These are phyloP conservation scores for Tricholoma saponaceum DNA, from an alignment of 768 basidiomycete genomes.

Conservation along the genomic window DNA sequence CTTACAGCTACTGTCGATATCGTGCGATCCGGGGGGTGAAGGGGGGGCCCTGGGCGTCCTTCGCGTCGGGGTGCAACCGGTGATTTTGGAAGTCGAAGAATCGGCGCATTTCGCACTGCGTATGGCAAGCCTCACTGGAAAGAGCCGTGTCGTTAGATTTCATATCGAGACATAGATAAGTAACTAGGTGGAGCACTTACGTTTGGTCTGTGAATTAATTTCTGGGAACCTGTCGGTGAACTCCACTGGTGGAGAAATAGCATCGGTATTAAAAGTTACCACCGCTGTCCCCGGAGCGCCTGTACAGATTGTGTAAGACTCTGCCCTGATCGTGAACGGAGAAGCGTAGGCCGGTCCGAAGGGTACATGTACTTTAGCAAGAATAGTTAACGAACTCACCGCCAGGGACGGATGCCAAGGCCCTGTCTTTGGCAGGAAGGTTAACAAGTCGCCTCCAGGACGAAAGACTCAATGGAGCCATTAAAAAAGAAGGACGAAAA, in stretches of 20 bases:
- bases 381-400: conserved; percentile 11
- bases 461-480: conserved; percentile 15
- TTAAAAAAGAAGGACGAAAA: conserved; percentile 7
- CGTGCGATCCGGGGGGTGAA: neutral
- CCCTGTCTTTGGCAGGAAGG: conserved; percentile 5
- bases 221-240: neutral
- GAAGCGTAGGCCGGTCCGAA: neutral
- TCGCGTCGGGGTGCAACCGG: neutral
- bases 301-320: conserved; percentile 1
- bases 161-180: neutral
- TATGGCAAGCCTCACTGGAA: neutral
- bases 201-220: neutral
- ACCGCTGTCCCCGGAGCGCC: conserved; percentile 7
- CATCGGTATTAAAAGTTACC: neutral
- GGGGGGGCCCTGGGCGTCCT: neutral
- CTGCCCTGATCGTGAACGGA: neutral
- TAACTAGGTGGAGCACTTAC: neutral
- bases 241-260: neutral
- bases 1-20: neutral
- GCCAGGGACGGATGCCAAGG: conserved; percentile 10
- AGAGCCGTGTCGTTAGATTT: neutral
- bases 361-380: neutral
- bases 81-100: neutral
- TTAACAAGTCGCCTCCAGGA: conserved; percentile 16
- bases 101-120: neutral